phyloP scores from a whole-genome alignment of 139 green algal species.

The Trebouxia sp. region DNA sequence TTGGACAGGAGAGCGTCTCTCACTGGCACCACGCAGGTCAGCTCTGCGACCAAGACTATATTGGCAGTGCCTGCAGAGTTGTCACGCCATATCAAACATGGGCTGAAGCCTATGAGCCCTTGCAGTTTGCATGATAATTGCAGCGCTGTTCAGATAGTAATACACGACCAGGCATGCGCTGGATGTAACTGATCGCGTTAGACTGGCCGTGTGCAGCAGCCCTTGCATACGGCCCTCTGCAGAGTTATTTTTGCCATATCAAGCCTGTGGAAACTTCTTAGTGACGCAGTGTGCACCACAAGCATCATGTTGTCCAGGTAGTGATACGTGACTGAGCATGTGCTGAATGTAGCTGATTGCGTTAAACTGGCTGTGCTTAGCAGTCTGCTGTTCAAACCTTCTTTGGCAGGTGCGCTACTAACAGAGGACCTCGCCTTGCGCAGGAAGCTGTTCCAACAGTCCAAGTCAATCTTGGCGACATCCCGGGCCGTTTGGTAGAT shows the following conservation, averaged over 20 bases:
- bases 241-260: no score
- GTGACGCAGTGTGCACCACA: background rate
- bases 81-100: background rate
- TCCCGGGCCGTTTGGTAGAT: background rate
- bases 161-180: background rate
- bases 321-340: background rate
- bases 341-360: background rate
- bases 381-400: no score
- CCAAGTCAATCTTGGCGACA: conserved; percentile 5
- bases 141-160: background rate
- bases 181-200: background rate
- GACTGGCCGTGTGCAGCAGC: background rate
- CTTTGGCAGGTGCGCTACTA: no score
- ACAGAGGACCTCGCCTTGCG: no score
- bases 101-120: background rate
- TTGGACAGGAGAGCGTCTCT: background rate
- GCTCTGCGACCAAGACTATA: no score
- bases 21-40: background rate
- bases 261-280: no score
- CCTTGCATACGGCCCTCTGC: no score
- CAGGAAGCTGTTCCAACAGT: background rate
- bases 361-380: background rate
- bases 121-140: background rate
- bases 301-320: background rate
- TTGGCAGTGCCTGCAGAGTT: no score